Percentiles rank a stretch among this genome's conserved stretches.
phyloP scores from a whole-genome alignment of 2,329 filamentous ascomycete species.

The Arthrinium puccinioides region DNA sequence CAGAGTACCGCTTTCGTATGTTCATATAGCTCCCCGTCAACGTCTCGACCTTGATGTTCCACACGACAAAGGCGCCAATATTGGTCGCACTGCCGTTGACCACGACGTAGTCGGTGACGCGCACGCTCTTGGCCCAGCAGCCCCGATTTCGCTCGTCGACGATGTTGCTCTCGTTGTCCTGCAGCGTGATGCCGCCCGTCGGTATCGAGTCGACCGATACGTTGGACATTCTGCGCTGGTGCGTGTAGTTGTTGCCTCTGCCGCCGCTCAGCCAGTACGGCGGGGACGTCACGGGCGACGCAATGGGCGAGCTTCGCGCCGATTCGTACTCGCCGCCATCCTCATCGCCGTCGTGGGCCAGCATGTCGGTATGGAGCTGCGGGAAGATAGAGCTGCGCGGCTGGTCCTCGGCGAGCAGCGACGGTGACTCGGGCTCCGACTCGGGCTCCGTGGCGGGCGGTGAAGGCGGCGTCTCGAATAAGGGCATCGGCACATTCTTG shows the following conservation, averaged over 20 bases:
- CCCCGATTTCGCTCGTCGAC: conserved; percentile 34
- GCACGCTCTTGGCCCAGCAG: conserved; percentile 59
- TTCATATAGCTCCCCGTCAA: conserved; percentile 61
- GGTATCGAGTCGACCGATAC: conserved; percentile 41
- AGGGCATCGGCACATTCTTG: conserved; percentile 3
- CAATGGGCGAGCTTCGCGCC: conserved; percentile 8
- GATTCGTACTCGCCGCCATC: conserved; percentile 1
- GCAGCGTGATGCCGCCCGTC: conserved; percentile 49
- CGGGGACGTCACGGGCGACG: conserved; percentile 20
- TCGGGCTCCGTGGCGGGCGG: conserved; percentile 19
- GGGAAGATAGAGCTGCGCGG: background rate
- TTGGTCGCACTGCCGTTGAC: conserved; percentile 50
- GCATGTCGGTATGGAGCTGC: background rate
- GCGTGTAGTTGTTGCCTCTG: background rate
- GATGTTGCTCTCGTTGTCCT: conserved; percentile 49
- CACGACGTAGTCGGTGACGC: conserved; percentile 48
- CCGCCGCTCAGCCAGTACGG: conserved; percentile 27
- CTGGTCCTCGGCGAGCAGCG: background rate
- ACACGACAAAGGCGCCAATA: conserved; percentile 88
- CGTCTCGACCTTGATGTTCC: conserved; percentile 84
- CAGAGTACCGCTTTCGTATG: conserved; percentile 74
- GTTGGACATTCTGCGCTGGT: conserved; percentile 28
- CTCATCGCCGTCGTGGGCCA: background rate
- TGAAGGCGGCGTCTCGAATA: conserved; percentile 6
- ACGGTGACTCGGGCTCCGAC: conserved; percentile 14